Base-by-base conservation (phyloP, 352 stramenopile genomes). In the Peronospora belbahrii region DNA sequence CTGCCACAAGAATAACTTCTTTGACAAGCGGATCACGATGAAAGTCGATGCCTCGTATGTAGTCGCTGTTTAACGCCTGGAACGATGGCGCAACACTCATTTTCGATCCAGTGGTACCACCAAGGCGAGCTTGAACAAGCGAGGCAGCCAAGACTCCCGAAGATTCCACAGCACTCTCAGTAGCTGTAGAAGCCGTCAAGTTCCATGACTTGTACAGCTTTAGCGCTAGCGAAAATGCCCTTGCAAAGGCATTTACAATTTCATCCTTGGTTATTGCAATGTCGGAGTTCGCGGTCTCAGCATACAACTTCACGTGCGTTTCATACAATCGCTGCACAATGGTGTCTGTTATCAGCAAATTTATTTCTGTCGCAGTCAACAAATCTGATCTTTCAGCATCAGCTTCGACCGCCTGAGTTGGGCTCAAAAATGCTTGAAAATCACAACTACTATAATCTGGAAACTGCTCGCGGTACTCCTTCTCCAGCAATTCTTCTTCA, bases 11-110 rank as follows among this genome's bases (percentile, higher is more conserved):
- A 14, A 97, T 68, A 20, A 88, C 83, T 83, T 98, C 92, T 47
- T 88, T 84, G 11, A 95, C 74, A n/a, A 97, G 73, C 17, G 93
- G 84, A 53, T 97, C 91, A 32, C 83, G 85, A 37, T 98, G 89
- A 56, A 98, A 98, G 50, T 97, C 89, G 22, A 95, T 68, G 22
- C 70, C 76, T 23, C 65, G 62, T 14, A 91, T 79, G 63, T 91
- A 88, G 28, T 87, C 75, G 51, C 66, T 83, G 44, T 47, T 82
- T 10, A 91, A 52, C n/a, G 70, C 47, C 19, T 79, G 68, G 33
- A 83, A 67, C 3, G 68, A 59, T 6, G 76, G 76, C 19, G 83
- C 74, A 22, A 28, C 43, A 15, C 39, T 39, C 22, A 52, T 60
- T 2, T 53, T 64, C 22, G 37, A 50, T 13, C 59, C 49, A 3